Percentiles rank a stretch among this genome's conserved stretches.
phyloP scores from a whole-genome alignment of 768 basidiomycete genomes.

The Xerocomus spinulosus region DNA sequence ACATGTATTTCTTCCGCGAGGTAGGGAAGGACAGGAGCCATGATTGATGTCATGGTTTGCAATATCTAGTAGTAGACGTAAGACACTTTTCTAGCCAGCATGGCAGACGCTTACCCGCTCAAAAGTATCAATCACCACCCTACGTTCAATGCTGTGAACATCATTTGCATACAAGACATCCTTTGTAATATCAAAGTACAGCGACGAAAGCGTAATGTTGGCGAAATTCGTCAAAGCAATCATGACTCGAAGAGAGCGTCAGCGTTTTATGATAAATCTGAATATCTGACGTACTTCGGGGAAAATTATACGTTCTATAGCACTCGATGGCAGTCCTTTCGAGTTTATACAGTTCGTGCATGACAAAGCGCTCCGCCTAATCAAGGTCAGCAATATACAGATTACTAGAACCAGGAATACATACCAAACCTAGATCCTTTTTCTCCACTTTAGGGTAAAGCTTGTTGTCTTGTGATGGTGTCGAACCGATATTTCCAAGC shows the following conservation, averaged over 20 bases:
- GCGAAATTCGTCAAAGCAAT: conserved; percentile 70
- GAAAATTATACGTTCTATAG: conserved; percentile 75
- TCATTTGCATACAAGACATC: conserved; percentile 81
- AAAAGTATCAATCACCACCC: conserved; percentile 65
- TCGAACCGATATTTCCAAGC: conserved; percentile 64
- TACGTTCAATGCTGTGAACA: conserved; percentile 47
- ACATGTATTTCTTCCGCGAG: conserved; percentile 83
- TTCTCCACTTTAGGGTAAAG: conserved; percentile 11
- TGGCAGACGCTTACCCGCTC: conserved; percentile 47
- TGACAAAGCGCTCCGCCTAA: conserved; percentile 74
- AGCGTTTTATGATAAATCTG: neutral
- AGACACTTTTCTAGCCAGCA: neutral
- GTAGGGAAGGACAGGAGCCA: conserved; percentile 87
- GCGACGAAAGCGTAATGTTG: conserved; percentile 78
- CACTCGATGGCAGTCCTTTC: conserved; percentile 63
- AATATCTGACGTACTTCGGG: conserved; percentile 52
- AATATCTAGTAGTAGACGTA: conserved; percentile 45
- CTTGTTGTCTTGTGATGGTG: conserved; percentile 5
- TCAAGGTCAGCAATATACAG: conserved; percentile 5
- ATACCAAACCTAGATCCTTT: conserved; percentile 60
- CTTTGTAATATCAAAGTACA: conserved; percentile 91
- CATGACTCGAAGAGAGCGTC: conserved; percentile 48
- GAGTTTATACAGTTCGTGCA: conserved; percentile 76
- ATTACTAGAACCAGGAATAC: conserved; percentile 19
- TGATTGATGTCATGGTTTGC: conserved; percentile 57